Evolutionary conservation across 2,329 filamentous ascomycete genomes (phyloP), one percentile per base, ranked within the genome.

Genomic region (Colletotrichum coccodes): DNA sequence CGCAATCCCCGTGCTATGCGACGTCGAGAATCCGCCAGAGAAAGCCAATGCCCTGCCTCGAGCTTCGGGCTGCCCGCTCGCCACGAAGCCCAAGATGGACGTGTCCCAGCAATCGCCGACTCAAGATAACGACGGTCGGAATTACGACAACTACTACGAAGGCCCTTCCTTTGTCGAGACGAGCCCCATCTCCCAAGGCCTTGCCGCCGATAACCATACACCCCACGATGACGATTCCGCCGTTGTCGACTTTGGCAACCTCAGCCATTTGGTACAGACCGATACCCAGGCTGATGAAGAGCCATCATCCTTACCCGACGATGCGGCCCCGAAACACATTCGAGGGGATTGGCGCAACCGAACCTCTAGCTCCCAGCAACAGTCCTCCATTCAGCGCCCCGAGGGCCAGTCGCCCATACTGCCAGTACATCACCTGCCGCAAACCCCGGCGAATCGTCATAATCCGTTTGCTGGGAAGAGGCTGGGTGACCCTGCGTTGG

Each of bases 91-190:
- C 66, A 84, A 78, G 59, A 85, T 83, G 79, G 80, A 85, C 36
- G 78, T 76, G n/a, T 86, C 85, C 12, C 83, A 86, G 46, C 82
- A 85, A 64, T 87, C 86, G 11, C 84, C 85, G 1, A 90, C 87
- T 1, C 87, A 90, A 75, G 79, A 83, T 66, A 90, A 90, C 71
- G 82, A 85, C 50, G 86, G 82, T 53, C 84, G 87, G 42, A 87
- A 88, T 76, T 90, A 90, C 72, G 83, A 71, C 49, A 60, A 57
- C 38, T 73, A 73, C 38, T 75, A 78, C 38, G 79, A 81, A 36
- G 72, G 54, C 11, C 64, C 49, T 6, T 65, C 68, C n/a, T 58
- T 73, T 21, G 44, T 68, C 4, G 30, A 49, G 32, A 72, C 53
- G 28, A 74, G 63, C 40, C 67, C 61, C n/a, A 71, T 30, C 73